Evolutionary conservation across 2,329 filamentous ascomycete genomes (phyloP).

Genomic region (Myriosclerotinia curreyana): DNA sequence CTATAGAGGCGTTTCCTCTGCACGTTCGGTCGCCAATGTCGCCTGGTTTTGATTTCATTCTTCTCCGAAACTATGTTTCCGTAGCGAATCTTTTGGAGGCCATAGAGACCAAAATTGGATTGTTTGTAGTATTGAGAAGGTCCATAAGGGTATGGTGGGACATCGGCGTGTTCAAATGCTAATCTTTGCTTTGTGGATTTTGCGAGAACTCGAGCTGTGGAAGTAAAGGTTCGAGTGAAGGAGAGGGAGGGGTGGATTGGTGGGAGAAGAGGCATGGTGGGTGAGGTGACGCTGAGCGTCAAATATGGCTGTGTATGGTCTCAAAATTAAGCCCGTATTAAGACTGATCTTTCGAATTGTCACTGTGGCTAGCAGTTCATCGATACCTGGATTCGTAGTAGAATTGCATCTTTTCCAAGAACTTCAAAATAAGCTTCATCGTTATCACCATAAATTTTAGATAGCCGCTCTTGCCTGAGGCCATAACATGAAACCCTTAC

Average conservation of each 20-base stretch:
- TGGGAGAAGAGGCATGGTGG: constrained; percentile 31
- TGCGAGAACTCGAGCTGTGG: constrained; percentile 34
- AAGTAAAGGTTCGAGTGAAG: constrained; percentile 39
- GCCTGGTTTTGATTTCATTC: constrained; percentile 66
- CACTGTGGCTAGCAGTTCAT: background rate
- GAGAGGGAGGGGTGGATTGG: constrained; percentile 33
- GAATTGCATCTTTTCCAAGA: background rate
- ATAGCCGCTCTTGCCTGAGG: background rate
- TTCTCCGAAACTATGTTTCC: constrained; percentile 72
- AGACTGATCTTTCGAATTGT: background rate
- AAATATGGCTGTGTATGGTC: background rate
- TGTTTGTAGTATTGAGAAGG: constrained; percentile 72
- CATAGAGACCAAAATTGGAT: constrained; percentile 72
- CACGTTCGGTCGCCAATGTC: constrained; percentile 70
- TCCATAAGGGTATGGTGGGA: constrained; percentile 70
- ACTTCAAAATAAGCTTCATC: constrained; percentile 9
- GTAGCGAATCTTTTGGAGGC: constrained; percentile 66
- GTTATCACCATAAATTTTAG: constrained; percentile 13
- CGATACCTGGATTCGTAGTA: background rate
- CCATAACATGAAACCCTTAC: background rate
- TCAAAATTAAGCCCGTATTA: constrained; percentile 3
- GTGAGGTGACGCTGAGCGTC: background rate
- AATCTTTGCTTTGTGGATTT: constrained; percentile 42
- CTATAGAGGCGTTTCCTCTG: constrained; percentile 65
- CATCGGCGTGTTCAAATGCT: constrained; percentile 35